A percentile compares a stretch with the other conserved stretches of the same genome.
phyloP scores from a whole-genome alignment of 805 yeast genomes.

The Scheffersomyces coipomensis region DNA sequence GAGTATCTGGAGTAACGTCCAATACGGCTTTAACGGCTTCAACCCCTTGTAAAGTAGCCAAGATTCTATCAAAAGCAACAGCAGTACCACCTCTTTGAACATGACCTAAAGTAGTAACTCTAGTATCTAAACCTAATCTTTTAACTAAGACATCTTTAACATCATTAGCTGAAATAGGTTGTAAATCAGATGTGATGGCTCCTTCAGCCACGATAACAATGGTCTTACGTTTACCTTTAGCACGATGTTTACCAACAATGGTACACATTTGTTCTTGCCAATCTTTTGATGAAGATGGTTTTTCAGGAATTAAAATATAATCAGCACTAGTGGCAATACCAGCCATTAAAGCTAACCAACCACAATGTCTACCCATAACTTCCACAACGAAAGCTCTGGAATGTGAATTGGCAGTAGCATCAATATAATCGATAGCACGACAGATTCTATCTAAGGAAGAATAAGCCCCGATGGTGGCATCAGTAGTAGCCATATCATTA shows the following conservation, averaged over 20 bases:
- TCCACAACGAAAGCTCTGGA: slow-evolving; percentile 97
- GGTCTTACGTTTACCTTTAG: slow-evolving; percentile 87
- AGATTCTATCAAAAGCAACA: slow-evolving; percentile 86
- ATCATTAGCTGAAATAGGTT: slow-evolving; percentile 75
- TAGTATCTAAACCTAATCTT: slow-evolving; percentile 80
- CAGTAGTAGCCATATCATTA: slow-evolving; percentile 97
- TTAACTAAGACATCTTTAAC: slow-evolving; percentile 82
- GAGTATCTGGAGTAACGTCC: slow-evolving; percentile 83
- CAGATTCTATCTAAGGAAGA: slow-evolving; percentile 92
- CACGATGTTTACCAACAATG: slow-evolving; percentile 76
- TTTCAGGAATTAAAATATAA: slow-evolving; percentile 90
- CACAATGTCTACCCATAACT: slow-evolving; percentile 99
- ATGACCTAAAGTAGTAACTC: slow-evolving; percentile 94
- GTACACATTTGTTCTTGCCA: slow-evolving; percentile 83
- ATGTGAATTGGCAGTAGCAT: slow-evolving; percentile 96
- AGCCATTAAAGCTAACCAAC: slow-evolving; percentile 97
- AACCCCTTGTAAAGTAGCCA: slow-evolving; percentile 96
- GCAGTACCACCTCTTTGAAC: slow-evolving; percentile 99
- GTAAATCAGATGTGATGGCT: slow-evolving; percentile 79
- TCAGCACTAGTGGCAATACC: slow-evolving; percentile 97
- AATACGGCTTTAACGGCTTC: slow-evolving; percentile 94
- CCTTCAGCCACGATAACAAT: slow-evolving; percentile 98
- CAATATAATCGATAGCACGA: slow-evolving; percentile 92
- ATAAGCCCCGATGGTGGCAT: slow-evolving; percentile 94
- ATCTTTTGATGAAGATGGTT: slow-evolving; percentile 69